Evolutionary conservation across 805 yeast genomes (phyloP).

Genomic region (Schwanniomyces sp.): DNA sequence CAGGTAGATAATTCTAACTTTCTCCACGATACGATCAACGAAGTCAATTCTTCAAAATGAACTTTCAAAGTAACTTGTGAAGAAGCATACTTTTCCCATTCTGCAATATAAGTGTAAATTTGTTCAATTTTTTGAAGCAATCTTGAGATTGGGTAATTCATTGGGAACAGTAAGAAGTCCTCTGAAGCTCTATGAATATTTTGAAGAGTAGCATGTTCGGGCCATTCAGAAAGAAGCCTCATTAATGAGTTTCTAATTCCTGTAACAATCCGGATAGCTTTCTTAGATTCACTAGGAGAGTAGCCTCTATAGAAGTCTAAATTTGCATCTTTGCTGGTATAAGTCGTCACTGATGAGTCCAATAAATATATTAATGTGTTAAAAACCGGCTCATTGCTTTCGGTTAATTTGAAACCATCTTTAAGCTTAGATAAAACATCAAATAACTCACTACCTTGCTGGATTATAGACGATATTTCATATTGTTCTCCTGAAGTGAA

Average conservation of each 20-base stretch:
- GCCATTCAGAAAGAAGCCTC: constrained; percentile 69
- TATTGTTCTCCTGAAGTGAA: constrained; percentile 25
- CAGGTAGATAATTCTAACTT: constrained; percentile 82
- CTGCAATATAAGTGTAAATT: constrained; percentile 74
- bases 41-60: constrained; percentile 58
- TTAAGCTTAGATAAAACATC: constrained; percentile 10
- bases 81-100: constrained; percentile 94
- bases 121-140: constrained; percentile 83
- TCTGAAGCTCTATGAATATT: constrained; percentile 61
- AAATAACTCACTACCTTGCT: constrained; percentile 34
- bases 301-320: constrained; percentile 65
- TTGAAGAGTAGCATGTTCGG: constrained; percentile 88
- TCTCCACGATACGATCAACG: constrained; percentile 87
- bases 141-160: constrained; percentile 72
- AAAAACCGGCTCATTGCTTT: constrained; percentile 20
- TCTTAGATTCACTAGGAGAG: constrained; percentile 57
- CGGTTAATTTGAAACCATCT: constrained; percentile 6
- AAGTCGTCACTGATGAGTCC: constrained; percentile 15
- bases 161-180: constrained; percentile 65
- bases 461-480: constrained; percentile 27
- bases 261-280: constrained; percentile 51
- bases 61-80: constrained; percentile 63
- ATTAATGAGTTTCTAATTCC: constrained; percentile 30
- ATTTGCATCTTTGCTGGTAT: constrained; percentile 13
- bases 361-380: constrained; percentile 17